phyloP scores from a whole-genome alignment of 257 asterid genomes.

The Plantago major region DNA sequence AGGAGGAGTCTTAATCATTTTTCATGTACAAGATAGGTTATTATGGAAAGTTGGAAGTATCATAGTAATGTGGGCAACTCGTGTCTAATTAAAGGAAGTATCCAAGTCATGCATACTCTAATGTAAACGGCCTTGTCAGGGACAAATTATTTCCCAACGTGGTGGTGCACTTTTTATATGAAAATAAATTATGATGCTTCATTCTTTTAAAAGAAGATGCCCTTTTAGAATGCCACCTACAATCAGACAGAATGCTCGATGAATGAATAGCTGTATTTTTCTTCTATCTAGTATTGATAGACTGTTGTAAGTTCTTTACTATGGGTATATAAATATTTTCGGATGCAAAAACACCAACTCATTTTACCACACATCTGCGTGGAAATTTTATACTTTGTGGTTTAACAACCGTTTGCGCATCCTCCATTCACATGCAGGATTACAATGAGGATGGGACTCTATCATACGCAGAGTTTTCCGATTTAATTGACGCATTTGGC shows the following conservation, averaged over 20 bases:
- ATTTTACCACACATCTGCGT: constrained; percentile 14
- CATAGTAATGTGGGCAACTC: neutral
- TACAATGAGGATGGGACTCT: constrained; percentile 76
- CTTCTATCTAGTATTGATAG: too few species aligned
- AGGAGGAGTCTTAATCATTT: constrained; percentile 5
- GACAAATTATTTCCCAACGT: too few species aligned
- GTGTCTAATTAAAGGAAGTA: too few species aligned
- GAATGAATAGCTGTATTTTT: neutral
- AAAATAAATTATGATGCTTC: too few species aligned
- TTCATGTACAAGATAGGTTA: neutral
- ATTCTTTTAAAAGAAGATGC: too few species aligned
- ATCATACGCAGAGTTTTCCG: constrained; percentile 71
- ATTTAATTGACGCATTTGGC: constrained; percentile 86
- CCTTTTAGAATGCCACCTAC: too few species aligned
- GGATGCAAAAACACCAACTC: constrained; percentile 18
- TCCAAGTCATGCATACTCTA: too few species aligned
- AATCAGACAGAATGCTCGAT: constrained; percentile 6
- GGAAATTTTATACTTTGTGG: constrained; percentile 17
- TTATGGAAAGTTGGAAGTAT: too few species aligned
- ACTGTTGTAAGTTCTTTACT: too few species aligned
- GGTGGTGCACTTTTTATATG: too few species aligned
- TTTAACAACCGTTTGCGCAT: constrained; percentile 13
- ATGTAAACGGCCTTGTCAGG: too few species aligned
- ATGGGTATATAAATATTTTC: neutral
- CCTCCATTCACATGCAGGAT: constrained; percentile 53